These are phyloP conservation scores for Marsdenia floribunda DNA, from an alignment of 257 asterid species.

Conservation along the genomic window DNA sequence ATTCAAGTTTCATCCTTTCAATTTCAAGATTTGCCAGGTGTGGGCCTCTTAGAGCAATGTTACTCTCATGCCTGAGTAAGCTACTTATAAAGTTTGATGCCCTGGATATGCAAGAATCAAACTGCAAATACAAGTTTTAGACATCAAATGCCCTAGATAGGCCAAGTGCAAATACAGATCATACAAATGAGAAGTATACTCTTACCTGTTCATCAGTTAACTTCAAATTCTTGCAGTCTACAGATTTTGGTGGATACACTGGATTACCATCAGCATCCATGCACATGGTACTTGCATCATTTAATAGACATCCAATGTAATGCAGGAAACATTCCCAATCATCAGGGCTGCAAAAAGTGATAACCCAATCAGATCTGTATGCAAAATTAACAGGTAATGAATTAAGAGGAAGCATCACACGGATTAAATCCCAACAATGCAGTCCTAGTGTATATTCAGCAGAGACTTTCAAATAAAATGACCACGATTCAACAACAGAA, in stretches of 20 bases:
- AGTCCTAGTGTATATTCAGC: not conserved
- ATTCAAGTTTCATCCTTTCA: conserved; percentile 64
- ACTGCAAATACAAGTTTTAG: conserved; percentile 48
- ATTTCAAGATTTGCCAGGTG: conserved; percentile 80
- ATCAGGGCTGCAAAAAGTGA: conserved; percentile 62
- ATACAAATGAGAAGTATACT: conserved; percentile 19
- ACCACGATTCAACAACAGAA: not conserved
- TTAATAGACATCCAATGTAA: conserved; percentile 82
- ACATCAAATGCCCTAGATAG: not conserved
- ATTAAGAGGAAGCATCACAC: not conserved
- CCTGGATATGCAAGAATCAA: conserved; percentile 58
- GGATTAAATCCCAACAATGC: not conserved
- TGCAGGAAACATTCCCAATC: conserved; percentile 91
- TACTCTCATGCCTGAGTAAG: conserved; percentile 38
- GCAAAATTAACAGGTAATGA: conserved; percentile 7
- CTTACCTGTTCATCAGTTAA: conserved; percentile 67
- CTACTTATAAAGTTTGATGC: conserved; percentile 59
- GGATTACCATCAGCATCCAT: conserved; percentile 32
- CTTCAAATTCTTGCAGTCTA: conserved; percentile 40
- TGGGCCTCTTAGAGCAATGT: conserved; percentile 64
- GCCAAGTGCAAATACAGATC: too few relatives aligned
- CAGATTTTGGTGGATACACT: conserved; percentile 26
- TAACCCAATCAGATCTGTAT: conserved; percentile 13
- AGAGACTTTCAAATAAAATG: not conserved
- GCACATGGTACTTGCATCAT: conserved; percentile 58